These are phyloP conservation scores for Cytospora leucostoma DNA, from an alignment of 2,329 filamentous ascomycete species.

Conservation along the genomic window DNA sequence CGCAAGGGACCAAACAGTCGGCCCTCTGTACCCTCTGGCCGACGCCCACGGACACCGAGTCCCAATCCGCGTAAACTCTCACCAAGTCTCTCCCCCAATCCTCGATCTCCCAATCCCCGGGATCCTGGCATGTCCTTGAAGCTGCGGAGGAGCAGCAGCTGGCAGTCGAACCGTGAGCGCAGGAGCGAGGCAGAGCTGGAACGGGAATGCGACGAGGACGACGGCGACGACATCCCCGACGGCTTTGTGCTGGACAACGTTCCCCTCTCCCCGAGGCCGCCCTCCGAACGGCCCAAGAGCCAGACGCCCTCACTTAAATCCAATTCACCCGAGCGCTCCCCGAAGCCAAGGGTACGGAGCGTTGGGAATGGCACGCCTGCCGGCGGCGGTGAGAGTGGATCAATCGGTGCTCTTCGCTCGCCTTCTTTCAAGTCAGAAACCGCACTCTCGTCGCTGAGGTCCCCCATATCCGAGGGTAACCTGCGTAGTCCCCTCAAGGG, in stretches of 20 bases:
- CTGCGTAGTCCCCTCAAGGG: conserved; percentile 49
- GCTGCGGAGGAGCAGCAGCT: conserved; percentile 67
- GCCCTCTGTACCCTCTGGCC: conserved; percentile 44
- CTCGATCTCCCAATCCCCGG: conserved; percentile 47
- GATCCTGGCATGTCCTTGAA: conserved; percentile 44
- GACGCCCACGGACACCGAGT: conserved; percentile 54
- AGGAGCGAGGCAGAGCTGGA: conserved; percentile 73
- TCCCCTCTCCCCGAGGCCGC: conserved; percentile 73
- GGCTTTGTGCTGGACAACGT: conserved; percentile 80
- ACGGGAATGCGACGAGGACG: conserved; percentile 74
- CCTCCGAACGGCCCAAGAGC: conserved; percentile 56
- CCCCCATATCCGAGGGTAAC: conserved; percentile 34
- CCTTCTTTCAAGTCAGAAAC: conserved; percentile 55
- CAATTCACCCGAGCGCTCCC: conserved; percentile 53
- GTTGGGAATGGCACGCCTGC: conserved; percentile 66
- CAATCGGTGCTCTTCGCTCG: conserved; percentile 48
- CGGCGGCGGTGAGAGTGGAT: conserved; percentile 60
- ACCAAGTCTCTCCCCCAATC: conserved; percentile 46
- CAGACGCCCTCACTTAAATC: conserved; percentile 51
- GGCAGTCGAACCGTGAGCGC: conserved; percentile 65
- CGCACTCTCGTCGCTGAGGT: conserved; percentile 37
- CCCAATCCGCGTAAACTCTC: conserved; percentile 32
- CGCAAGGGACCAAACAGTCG: conserved; percentile 36
- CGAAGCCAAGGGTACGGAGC: conserved; percentile 51
- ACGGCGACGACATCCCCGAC: conserved; percentile 77